Conservation (phyloP, 192 early-diverging fungal species). For the Gigaspora rosea region DNA sequence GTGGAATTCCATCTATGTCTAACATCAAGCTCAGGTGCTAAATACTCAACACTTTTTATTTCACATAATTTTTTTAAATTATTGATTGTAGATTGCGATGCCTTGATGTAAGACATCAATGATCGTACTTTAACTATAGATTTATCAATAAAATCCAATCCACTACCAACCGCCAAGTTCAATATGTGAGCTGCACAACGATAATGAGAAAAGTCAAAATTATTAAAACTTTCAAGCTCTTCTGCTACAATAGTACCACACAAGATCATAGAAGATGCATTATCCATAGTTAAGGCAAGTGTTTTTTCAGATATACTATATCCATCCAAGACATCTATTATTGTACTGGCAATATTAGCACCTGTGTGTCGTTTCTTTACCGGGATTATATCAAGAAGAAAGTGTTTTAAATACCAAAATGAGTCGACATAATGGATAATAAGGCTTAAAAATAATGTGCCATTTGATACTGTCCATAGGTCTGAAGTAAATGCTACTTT, state of each 20-base stretch:
- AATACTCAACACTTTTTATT: not conserved
- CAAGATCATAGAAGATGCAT: not conserved
- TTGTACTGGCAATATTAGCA: not conserved
- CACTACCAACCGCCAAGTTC: not conserved
- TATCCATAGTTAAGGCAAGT: not conserved
- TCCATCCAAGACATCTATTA: not conserved
- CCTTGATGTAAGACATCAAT: not conserved
- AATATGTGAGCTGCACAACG: not conserved
- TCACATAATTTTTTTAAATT: conserved; percentile 8
- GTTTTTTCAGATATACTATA: not conserved
- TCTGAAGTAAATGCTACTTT: not conserved
- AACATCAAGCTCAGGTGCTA: not conserved
- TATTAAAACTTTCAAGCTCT: not conserved
- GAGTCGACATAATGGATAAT: not conserved
- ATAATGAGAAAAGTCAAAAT: not conserved
- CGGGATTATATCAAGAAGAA: not conserved
- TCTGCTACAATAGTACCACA: not conserved
- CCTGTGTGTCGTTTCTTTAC: not conserved
- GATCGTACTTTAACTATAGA: not conserved
- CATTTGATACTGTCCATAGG: not conserved
- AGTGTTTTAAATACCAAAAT: not conserved
- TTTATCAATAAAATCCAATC: not conserved
- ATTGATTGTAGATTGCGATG: not conserved
- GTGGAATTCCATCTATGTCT: too few relatives aligned
- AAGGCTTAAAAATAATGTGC: not conserved